These are phyloP conservation scores for Chlorencoelia australis DNA, from an alignment of 2,329 filamentous ascomycete genomes.

Conservation along the genomic window DNA sequence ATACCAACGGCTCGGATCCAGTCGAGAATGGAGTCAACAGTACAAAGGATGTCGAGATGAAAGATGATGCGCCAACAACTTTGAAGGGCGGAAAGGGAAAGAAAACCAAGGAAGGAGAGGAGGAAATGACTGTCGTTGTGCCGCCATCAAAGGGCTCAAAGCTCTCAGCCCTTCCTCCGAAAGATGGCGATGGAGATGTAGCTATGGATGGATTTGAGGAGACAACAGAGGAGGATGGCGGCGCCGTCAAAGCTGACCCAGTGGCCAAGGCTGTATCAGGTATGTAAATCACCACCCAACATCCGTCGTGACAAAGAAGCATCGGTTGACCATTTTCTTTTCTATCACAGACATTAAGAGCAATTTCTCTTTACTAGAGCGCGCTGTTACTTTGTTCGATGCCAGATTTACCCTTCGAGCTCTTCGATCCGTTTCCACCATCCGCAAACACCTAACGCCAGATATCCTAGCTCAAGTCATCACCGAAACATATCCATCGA, in stretches of 20 bases:
- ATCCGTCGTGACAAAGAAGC: too few species aligned
- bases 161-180: conserved; percentile 43
- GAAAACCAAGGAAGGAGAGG: conserved; percentile 59
- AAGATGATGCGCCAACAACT: conserved; percentile 47
- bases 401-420: conserved; percentile 90
- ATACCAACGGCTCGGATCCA: conserved; percentile 56
- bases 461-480: conserved; percentile 75
- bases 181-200: conserved; percentile 60
- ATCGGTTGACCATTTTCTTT: too few species aligned
- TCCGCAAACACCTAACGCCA: conserved; percentile 81
- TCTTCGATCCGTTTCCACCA: conserved; percentile 86
- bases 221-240: conserved; percentile 19
- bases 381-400: conserved; percentile 87
- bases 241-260: conserved; percentile 49
- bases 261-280: conserved; percentile 50
- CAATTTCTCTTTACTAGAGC: conserved; percentile 86
- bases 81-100: conserved; percentile 55
- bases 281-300: conserved; percentile 29
- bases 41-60: conserved; percentile 63
- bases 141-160: conserved; percentile 58
- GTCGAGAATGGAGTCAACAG: conserved; percentile 56
- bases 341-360: conserved; percentile 70
- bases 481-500: conserved; percentile 64
- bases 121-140: conserved; percentile 74
- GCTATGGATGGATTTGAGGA: conserved; percentile 50